A percentile compares a stretch with the other conserved stretches of the same genome.
phyloP scores from a whole-genome alignment of 768 basidiomycete genomes.

The Kwoniella sp. region DNA sequence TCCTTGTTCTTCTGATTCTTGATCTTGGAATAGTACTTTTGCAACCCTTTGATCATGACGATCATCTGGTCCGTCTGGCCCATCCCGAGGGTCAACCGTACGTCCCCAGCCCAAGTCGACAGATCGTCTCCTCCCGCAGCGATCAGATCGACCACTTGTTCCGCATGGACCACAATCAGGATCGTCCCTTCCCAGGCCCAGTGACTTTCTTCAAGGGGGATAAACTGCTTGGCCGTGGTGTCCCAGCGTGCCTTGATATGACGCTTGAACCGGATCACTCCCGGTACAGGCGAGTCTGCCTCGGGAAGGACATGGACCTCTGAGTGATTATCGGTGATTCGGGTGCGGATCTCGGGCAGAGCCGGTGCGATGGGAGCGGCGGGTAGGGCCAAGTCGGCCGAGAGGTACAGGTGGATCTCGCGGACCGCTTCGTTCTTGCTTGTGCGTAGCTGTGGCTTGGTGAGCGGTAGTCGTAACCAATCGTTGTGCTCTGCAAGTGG shows the following conservation, averaged over 20 bases:
- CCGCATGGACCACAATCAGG: conserved; percentile 37
- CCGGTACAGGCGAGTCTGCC: conserved; percentile 18
- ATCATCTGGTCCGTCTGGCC: conserved; percentile 26
- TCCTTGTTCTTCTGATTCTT: conserved; percentile 33
- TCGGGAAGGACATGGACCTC: conserved; percentile 16
- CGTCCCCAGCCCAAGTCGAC: conserved; percentile 23
- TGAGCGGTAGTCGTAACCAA: too few species aligned
- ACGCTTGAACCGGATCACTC: conserved; percentile 40
- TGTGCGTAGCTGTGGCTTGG: conserved; percentile 21
- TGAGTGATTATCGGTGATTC: conserved; percentile 31
- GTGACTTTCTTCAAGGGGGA: conserved; percentile 20
- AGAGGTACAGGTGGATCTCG: conserved; percentile 42
- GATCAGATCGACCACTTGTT: conserved; percentile 38
- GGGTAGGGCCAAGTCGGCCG: conserved; percentile 26
- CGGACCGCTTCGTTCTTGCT: conserved; percentile 42
- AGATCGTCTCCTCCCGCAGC: conserved; percentile 10
- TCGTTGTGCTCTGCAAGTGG: too few species aligned
- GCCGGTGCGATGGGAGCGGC: conserved; percentile 38
- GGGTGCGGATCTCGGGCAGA: conserved; percentile 31
- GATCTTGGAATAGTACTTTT: conserved; percentile 39
- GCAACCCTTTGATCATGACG: conserved; percentile 44
- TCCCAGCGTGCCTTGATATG: conserved; percentile 39
- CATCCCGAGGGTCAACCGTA: conserved; percentile 21
- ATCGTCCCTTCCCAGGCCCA: conserved; percentile 39
- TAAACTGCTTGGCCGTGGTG: conserved; percentile 23